Evolutionary conservation across 257 asterid species (phyloP).

Genomic region (Coffea canephora): DNA sequence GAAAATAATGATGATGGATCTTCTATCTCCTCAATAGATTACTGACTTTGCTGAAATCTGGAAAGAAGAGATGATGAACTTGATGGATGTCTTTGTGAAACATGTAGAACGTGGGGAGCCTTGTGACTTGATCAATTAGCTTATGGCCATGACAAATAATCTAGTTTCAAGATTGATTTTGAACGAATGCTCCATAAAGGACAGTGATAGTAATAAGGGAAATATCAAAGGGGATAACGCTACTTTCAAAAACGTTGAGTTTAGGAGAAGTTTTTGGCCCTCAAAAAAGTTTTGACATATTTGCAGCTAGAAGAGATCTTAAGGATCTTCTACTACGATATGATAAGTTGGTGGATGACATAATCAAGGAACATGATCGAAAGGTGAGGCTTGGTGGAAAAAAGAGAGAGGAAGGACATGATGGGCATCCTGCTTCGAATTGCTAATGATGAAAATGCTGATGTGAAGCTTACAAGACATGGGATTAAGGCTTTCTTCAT

Average conservation of each 20-base stretch:
- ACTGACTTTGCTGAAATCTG: conserved; percentile 18
- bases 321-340: conserved; percentile 23
- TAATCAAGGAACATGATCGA: conserved; percentile 24
- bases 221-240: conserved; percentile 18
- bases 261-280: conserved; percentile 26
- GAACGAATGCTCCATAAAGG: conserved; percentile 20
- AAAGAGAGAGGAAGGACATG: conserved; percentile 22
- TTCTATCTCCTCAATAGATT: conserved; percentile 19
- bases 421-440: conserved; percentile 24
- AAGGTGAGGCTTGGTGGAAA: conserved; percentile 10
- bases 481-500: conserved; percentile 30
- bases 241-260: conserved; percentile 20
- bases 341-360: conserved; percentile 30
- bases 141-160: conserved; percentile 31
- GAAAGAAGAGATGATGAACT: conserved; percentile 21
- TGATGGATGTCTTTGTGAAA: conserved; percentile 14
- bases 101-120: conserved; percentile 18
- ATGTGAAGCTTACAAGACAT: conserved; percentile 27
- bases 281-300: conserved; percentile 24
- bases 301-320: conserved; percentile 27
- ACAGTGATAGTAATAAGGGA: conserved; percentile 19
- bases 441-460: conserved; percentile 20
- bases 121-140: conserved; percentile 21
- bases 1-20: conserved; percentile 28
- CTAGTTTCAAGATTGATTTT: conserved; percentile 20